These are phyloP conservation scores for Colletotrichum sublineola DNA, from an alignment of 2,329 filamentous ascomycete species.

Conservation along the genomic window DNA sequence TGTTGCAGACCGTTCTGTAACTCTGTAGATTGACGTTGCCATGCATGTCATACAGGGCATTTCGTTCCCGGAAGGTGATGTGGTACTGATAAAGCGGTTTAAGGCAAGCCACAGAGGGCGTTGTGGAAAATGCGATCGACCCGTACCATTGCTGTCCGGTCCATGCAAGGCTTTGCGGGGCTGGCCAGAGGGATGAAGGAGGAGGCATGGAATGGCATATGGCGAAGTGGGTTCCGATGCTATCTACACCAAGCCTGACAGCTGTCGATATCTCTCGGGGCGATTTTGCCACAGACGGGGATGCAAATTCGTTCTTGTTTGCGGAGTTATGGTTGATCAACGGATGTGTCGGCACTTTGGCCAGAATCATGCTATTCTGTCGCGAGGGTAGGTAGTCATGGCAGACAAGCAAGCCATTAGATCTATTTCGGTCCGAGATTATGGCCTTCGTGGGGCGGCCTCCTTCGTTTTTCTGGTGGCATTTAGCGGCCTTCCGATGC, in stretches of 20 bases:
- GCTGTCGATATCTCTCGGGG: conserved; percentile 10
- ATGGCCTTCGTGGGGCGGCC: neutral
- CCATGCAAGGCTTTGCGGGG: conserved; percentile 23
- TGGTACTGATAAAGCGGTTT: conserved; percentile 7
- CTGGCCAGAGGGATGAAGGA: conserved; percentile 10
- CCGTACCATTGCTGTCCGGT: conserved; percentile 26
- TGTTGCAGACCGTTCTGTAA: conserved; percentile 21
- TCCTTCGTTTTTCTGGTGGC: conserved; percentile 1
- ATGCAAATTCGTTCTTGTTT: neutral
- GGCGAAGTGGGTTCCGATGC: conserved; percentile 9
- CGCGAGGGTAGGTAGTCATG: neutral
- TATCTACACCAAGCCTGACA: conserved; percentile 5
- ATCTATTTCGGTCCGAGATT: conserved; percentile 25
- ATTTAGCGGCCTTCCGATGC: conserved; percentile 25
- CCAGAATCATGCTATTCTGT: neutral
- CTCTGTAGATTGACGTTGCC: conserved; percentile 25
- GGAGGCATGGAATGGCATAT: conserved; percentile 26
- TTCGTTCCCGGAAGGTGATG: neutral
- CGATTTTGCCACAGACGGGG: neutral
- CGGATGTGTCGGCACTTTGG: conserved; percentile 3
- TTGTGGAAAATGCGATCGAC: conserved; percentile 33
- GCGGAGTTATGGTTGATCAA: neutral
- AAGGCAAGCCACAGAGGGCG: conserved; percentile 11
- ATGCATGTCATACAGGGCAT: conserved; percentile 8
- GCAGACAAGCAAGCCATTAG: conserved; percentile 27